These are phyloP conservation scores for Suhomyces bribrorum DNA, from an alignment of 1,139 yeast genomes.

Conservation along the genomic window DNA sequence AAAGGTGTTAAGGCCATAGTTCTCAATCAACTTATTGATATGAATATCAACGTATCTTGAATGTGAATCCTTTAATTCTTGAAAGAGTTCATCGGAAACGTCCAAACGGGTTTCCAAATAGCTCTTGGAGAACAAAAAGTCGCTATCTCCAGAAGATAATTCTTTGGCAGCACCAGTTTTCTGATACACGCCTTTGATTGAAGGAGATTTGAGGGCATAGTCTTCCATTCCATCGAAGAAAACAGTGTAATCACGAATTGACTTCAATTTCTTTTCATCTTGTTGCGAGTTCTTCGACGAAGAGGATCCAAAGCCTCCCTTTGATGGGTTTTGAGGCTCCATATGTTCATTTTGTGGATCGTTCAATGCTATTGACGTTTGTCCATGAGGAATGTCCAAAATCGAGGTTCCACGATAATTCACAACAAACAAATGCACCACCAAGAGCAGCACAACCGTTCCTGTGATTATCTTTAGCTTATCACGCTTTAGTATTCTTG, in stretches of 20 bases:
- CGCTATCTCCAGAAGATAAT: conserved; percentile 24
- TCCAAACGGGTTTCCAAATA: conserved; percentile 43
- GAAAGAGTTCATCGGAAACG: conserved; percentile 32
- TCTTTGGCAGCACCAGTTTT: conserved; percentile 33
- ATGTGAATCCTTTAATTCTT: conserved; percentile 37
- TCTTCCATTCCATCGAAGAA: conserved; percentile 36
- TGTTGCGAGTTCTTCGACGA: not conserved
- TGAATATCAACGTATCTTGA: conserved; percentile 30
- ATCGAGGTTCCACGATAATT: not conserved
- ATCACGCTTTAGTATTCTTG: conserved; percentile 14
- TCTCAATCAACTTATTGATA: conserved; percentile 33
- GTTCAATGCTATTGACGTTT: conserved; percentile 1
- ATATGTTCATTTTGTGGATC: not conserved
- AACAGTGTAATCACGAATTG: conserved; percentile 30
- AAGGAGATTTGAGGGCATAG: conserved; percentile 29
- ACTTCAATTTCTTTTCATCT: conserved; percentile 2
- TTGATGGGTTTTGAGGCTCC: not conserved
- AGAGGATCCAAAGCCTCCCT: not conserved
- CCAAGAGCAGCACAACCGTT: conserved; percentile 5
- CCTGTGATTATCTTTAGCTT: conserved; percentile 13
- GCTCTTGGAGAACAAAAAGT: conserved; percentile 38
- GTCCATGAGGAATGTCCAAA: not conserved
- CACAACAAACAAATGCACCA: conserved; percentile 6
- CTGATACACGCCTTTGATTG: conserved; percentile 39
- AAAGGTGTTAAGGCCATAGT: conserved; percentile 37